These are phyloP conservation scores for Plasmodium ovale DNA, from an alignment of 169 alveolate genomes.

Conservation along the genomic window DNA sequence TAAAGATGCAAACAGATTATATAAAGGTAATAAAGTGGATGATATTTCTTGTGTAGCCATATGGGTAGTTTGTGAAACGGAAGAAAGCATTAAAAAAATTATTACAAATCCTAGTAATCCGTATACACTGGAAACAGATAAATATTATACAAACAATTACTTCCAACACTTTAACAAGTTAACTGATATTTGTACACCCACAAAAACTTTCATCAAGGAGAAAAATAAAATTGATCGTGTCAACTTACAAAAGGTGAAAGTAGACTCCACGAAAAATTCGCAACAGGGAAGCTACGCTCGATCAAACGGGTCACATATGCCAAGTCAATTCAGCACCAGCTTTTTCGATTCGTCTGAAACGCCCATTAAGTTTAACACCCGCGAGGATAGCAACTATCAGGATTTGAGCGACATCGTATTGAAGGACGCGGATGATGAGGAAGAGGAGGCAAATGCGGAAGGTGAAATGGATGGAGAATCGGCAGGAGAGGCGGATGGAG, in stretches of 20 bases:
- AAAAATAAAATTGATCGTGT: slow-evolving; percentile 67
- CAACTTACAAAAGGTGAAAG: slow-evolving; percentile 28
- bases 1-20: slow-evolving; percentile 45
- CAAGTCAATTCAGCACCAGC: slow-evolving; percentile 4
- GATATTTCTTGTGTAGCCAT: slow-evolving; percentile 84
- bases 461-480: not conserved
- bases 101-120: slow-evolving; percentile 49
- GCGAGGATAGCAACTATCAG: slow-evolving; percentile 14
- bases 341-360: slow-evolving; percentile 69
- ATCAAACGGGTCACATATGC: slow-evolving; percentile 11
- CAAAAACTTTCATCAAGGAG: slow-evolving; percentile 52
- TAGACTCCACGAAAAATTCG: not conserved
- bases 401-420: slow-evolving; percentile 59
- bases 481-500: not conserved
- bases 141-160: slow-evolving; percentile 51
- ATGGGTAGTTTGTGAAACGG: slow-evolving; percentile 82
- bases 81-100: slow-evolving; percentile 54
- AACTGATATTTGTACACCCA: slow-evolving; percentile 68
- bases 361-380: slow-evolving; percentile 40
- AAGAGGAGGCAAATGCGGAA: not conserved
- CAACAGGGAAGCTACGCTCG: not conserved
- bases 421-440: slow-evolving; percentile 38
- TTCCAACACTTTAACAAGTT: slow-evolving; percentile 63
- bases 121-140: slow-evolving; percentile 52
- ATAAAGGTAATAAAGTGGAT: slow-evolving; percentile 79